A percentile compares a stretch with the other conserved stretches of the same genome.
phyloP scores from a whole-genome alignment of 148 eudicot genomes.

The Dysphania ambrosioides region DNA sequence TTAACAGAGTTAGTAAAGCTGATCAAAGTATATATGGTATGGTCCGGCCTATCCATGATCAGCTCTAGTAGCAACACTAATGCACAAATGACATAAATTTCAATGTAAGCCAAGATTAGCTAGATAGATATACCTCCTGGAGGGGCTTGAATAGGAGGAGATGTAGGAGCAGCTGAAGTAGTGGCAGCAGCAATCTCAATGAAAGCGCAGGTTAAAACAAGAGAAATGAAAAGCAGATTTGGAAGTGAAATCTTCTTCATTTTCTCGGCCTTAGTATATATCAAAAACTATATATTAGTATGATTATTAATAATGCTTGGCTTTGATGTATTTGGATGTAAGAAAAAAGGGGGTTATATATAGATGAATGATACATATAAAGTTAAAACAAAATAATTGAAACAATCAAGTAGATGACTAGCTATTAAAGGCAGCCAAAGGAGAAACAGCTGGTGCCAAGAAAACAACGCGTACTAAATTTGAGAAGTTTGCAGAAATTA shows the following conservation, averaged over 20 bases:
- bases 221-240: constrained; percentile 14
- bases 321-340: not conserved
- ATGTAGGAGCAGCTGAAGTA: not conserved
- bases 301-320: not conserved
- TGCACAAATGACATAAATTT: not conserved
- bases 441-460: constrained; percentile 8
- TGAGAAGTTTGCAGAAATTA: not conserved
- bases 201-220: constrained; percentile 10
- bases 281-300: not conserved
- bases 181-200: constrained; percentile 21
- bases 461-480: not conserved
- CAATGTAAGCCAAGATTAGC: not conserved
- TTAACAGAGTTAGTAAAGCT: too few relatives aligned
- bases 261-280: not conserved
- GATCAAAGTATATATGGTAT: too few relatives aligned
- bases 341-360: not conserved
- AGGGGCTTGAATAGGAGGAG: constrained; percentile 1
- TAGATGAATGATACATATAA: not conserved
- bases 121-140: constrained; percentile 8
- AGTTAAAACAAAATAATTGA: not conserved
- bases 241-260: constrained; percentile 26
- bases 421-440: not conserved
- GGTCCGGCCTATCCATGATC: not conserved
- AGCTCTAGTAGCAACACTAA: not conserved
- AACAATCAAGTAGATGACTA: not conserved